These are phyloP conservation scores for Phytopythium boreale DNA, from an alignment of 352 stramenopile genomes.

Conservation along the genomic window DNA sequence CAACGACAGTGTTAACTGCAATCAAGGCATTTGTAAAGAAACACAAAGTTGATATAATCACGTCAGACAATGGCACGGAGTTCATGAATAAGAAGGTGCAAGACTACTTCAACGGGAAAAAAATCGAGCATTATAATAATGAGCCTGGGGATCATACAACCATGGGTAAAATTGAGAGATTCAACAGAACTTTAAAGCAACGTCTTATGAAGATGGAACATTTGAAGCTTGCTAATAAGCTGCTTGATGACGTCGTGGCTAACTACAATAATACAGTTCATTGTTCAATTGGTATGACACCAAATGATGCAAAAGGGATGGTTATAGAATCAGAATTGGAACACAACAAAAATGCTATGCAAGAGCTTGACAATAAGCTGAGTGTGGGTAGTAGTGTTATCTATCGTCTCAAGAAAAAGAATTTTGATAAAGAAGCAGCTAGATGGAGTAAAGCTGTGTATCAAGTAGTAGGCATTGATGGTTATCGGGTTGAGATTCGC, in stretches of 20 bases:
- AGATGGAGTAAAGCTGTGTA: slow-evolving; percentile 20
- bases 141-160: slow-evolving; percentile 31
- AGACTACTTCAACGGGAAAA: slow-evolving; percentile 23
- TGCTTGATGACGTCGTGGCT: slow-evolving; percentile 22
- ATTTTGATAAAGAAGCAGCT: slow-evolving; percentile 24
- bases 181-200: slow-evolving; percentile 40
- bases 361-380: slow-evolving; percentile 15
- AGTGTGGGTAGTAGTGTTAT: slow-evolving; percentile 7
- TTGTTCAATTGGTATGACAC: slow-evolving; percentile 18
- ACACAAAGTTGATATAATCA: slow-evolving; percentile 26
- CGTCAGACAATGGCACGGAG: slow-evolving; percentile 34
- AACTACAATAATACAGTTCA: slow-evolving; percentile 41
- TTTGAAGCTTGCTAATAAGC: slow-evolving; percentile 14
- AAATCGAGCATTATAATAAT: slow-evolving; percentile 39
- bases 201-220: too few species aligned
- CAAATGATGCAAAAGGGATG: slow-evolving; percentile 25
- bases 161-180: slow-evolving; percentile 42
- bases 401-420: slow-evolving; percentile 16
- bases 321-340: slow-evolving; percentile 15
- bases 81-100: slow-evolving; percentile 31
- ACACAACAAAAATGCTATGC: slow-evolving; percentile 18
- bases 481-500: slow-evolving; percentile 17
- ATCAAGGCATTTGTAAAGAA: slow-evolving; percentile 19
- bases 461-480: slow-evolving; percentile 21
- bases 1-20: slow-evolving; percentile 29